A percentile compares a stretch with the other conserved stretches of the same genome.
Evolutionary conservation across 345 rosid genomes (phyloP).

Genomic region (Gynandropsis gynandra): DNA sequence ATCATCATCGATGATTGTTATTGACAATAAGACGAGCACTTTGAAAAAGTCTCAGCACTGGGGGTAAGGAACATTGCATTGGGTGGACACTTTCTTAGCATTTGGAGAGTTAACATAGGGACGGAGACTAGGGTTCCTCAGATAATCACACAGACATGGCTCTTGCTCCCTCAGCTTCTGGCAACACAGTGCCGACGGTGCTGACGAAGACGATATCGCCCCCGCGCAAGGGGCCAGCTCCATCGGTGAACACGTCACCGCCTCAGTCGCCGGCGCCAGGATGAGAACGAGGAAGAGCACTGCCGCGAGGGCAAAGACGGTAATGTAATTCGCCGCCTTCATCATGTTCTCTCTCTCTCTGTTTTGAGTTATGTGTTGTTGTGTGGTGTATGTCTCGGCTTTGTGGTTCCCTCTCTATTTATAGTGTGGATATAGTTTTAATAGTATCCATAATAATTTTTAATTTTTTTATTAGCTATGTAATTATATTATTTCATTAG

Average conservation of each 20-base stretch:
- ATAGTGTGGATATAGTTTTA: conserved; percentile 8
- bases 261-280: conserved; percentile 26
- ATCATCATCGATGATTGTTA: neutral
- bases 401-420: conserved; percentile 5
- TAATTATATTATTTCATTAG: too few relatives aligned
- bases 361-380: conserved; percentile 1
- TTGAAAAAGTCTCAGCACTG: too few relatives aligned
- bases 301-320: conserved; percentile 4
- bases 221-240: conserved; percentile 43
- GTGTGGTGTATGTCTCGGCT: neutral
- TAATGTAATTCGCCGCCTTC: conserved; percentile 16
- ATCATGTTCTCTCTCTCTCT: conserved; percentile 15
- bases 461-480: too few relatives aligned
- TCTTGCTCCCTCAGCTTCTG: conserved; percentile 48
- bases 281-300: conserved; percentile 16
- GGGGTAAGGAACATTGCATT: conserved; percentile 41
- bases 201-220: conserved; percentile 30
- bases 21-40: neutral
- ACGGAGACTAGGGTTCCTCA: conserved; percentile 37
- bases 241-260: conserved; percentile 40
- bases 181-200: conserved; percentile 49
- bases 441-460: too few relatives aligned
- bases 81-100: conserved; percentile 28
- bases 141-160: conserved; percentile 64
- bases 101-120: conserved; percentile 43